Evolutionary conservation across 2,329 filamentous ascomycete species (phyloP), one percentile per base, ranked within the genome.

Genomic region (Ascomycota sp.): DNA sequence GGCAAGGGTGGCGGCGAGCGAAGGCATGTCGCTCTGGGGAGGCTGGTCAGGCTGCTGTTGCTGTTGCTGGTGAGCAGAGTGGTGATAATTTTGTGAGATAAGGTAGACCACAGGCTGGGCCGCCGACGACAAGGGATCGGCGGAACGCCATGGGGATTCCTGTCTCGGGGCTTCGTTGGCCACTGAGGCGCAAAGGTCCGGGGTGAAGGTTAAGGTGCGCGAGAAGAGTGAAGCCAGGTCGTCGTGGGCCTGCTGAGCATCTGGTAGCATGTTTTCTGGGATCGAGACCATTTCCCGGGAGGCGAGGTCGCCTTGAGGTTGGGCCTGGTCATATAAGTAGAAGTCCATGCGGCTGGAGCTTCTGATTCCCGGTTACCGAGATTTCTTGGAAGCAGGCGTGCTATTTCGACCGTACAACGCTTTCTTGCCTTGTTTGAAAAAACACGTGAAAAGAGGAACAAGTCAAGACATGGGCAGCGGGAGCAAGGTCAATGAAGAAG

Each of bases 151-250:
- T n/a, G 34, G 39, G 30, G 34, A 39, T 30, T 42, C 44, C 32
- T 50, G 50, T 33, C 45, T 50, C 31, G 34, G 46, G 21, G 42
- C 37, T 23, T 47, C 36, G 32, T 45, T 39, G 26, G 40, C 33
- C 8, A 32, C 32, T 2, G 31, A 31, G 10, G 35, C 32, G 27
- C 44, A 40, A 7, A 43, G 43, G 30, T 56, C 50, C 5, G 59
- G 54, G 37, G 61, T 56, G 39, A 89, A 63, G 31, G 64, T 77
- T 53, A 91, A 65, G 47, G 79, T 78, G 40, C 70, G 71, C 30
- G 76, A 65, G 51, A 93, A 83, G 43, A 92, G 71, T 34, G 67
- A 59, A n/a, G 75, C 67, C 23, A 93, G 74, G 41, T 92, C 83
- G 38, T 92, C 79, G 47, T 85, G 73, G 43, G 72, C 65, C 51